Conservation (phyloP, 352 stramenopile genomes). For the Peronosclerospora sorghi region DNA sequence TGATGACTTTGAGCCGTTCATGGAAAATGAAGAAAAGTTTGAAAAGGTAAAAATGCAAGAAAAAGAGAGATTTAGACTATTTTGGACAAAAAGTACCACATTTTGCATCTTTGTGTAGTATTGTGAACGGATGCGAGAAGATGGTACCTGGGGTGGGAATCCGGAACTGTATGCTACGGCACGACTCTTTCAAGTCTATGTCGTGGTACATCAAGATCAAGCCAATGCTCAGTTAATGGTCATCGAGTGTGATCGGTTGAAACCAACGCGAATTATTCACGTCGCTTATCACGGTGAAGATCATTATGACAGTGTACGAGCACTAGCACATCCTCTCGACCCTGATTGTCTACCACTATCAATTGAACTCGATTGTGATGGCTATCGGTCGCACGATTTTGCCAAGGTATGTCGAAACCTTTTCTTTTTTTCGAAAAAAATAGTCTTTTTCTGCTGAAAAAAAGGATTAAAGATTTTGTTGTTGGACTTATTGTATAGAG, state of each 20-base stretch:
- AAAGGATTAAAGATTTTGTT: no score
- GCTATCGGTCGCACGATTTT: slow-evolving; percentile 45
- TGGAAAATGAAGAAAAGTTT: slow-evolving; percentile 83
- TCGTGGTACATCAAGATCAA: slow-evolving; percentile 67
- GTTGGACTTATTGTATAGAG: slow-evolving; percentile 10
- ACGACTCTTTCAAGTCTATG: slow-evolving; percentile 58
- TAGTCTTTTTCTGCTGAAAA: no score
- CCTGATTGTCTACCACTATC: slow-evolving; percentile 21
- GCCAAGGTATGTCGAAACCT: slow-evolving; percentile 33
- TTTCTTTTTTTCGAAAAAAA: slow-evolving; percentile 7
- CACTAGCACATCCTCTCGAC: slow-evolving; percentile 30
- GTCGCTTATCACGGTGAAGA: slow-evolving; percentile 64
- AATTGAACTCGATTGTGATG: slow-evolving; percentile 49
- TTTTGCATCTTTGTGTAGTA: slow-evolving; percentile 28
- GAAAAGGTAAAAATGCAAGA: slow-evolving; percentile 33
- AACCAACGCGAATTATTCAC: slow-evolving; percentile 39
- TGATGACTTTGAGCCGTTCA: slow-evolving; percentile 75
- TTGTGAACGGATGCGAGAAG: slow-evolving; percentile 61
- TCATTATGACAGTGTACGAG: slow-evolving; percentile 75
- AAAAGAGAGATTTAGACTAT: no score
- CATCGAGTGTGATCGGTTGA: slow-evolving; percentile 58
- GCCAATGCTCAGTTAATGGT: slow-evolving; percentile 35
- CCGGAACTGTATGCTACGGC: slow-evolving; percentile 69
- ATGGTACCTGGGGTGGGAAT: slow-evolving; percentile 77
- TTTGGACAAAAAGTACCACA: no score